A percentile compares a stretch with the other conserved stretches of the same genome.
Conservation (phyloP, 768 basidiomycete genomes). For the Candolleomyces aberdarensis region DNA sequence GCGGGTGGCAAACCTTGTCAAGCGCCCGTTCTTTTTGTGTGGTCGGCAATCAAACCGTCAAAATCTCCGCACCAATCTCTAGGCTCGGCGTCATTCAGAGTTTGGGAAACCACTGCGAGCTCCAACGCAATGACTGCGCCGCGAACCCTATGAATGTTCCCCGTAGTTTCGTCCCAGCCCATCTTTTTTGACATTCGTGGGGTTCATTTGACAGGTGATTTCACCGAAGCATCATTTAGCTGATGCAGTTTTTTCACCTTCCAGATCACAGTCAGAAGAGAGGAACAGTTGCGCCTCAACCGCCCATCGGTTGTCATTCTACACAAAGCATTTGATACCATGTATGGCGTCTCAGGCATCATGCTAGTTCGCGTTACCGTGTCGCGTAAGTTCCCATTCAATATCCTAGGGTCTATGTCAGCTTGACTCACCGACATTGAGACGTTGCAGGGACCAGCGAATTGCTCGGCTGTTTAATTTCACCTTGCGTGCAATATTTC, state of each 20-base stretch:
- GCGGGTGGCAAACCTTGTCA: neutral
- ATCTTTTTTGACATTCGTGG: neutral
- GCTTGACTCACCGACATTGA: too few species aligned
- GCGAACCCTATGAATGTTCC: neutral
- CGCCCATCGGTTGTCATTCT: too few species aligned
- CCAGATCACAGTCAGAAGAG: too few species aligned
- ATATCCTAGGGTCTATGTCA: too few species aligned
- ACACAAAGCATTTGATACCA: too few species aligned
- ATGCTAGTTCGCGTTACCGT: too few species aligned
- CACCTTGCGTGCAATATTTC: neutral
- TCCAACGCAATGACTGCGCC: neutral
- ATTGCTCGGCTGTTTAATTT: neutral
- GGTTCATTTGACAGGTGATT: neutral
- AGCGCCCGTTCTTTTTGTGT: neutral
- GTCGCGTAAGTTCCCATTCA: too few species aligned
- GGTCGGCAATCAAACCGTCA: neutral
- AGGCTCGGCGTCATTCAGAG: neutral
- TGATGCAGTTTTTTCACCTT: too few species aligned
- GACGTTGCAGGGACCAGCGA: neutral
- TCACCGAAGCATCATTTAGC: too few species aligned
- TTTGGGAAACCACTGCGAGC: neutral
- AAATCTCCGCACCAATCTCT: conserved; percentile 2
- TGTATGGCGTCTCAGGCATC: too few species aligned
- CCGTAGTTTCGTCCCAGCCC: neutral
- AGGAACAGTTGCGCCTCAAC: too few species aligned